Evolutionary conservation across 805 yeast species (phyloP).

Genomic region (Vanderwaltozyma tropicalis): DNA sequence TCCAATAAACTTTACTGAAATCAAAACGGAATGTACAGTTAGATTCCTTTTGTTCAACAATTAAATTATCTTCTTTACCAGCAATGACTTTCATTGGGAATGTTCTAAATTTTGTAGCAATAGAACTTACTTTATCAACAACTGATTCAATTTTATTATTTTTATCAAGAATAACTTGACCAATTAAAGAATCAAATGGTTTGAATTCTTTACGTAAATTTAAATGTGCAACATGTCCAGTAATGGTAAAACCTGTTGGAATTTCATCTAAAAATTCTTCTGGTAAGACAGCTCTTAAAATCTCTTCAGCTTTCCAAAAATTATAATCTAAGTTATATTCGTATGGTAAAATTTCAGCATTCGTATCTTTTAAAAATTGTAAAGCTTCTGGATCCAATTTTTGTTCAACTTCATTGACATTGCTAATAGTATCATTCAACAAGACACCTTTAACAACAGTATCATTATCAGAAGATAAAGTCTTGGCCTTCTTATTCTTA

Average conservation of each 20-base stretch:
- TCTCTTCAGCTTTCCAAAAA: conserved; percentile 86
- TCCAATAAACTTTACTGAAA: conserved; percentile 94
- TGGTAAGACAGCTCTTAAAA: conserved; percentile 69
- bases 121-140: conserved; percentile 81
- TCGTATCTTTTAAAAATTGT: conserved; percentile 37
- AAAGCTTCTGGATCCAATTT: conserved; percentile 35
- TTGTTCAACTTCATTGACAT: conserved; percentile 29
- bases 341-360: conserved; percentile 42
- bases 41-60: conserved; percentile 77
- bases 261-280: conserved; percentile 51
- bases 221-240: conserved; percentile 93
- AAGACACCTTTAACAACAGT: conserved; percentile 37
- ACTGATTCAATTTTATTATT: conserved; percentile 70
- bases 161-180: conserved; percentile 83
- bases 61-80: conserved; percentile 55
- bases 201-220: conserved; percentile 76
- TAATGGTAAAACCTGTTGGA: conserved; percentile 85
- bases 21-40: conserved; percentile 81
- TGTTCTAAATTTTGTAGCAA: conserved; percentile 81
- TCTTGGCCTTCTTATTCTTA: conserved; percentile 9
- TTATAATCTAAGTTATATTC: conserved; percentile 52
- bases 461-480: conserved; percentile 21
- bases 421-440: conserved; percentile 41
- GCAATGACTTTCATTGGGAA: conserved; percentile 91
- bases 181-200: conserved; percentile 72